Evolutionary conservation across 805 yeast species (phyloP).

Genomic region (Suhomyces tanzawaensis): DNA sequence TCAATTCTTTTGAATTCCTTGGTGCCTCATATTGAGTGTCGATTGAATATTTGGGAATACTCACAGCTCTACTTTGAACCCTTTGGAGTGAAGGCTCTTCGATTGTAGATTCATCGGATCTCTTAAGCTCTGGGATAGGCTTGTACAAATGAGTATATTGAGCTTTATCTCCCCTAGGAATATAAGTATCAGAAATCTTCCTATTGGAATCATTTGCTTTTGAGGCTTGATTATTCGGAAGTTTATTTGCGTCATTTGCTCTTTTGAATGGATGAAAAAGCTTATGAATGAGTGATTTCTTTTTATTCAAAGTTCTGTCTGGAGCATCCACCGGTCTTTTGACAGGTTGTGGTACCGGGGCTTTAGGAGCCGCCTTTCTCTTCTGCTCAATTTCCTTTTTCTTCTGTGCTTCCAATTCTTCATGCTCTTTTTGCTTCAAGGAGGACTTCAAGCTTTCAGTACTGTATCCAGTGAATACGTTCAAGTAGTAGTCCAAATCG

Average conservation of each 20-base stretch:
- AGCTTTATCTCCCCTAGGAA: conserved; percentile 25
- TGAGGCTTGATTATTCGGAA: conserved; percentile 2
- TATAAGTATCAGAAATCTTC: conserved; percentile 16
- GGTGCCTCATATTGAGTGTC: conserved; percentile 1
- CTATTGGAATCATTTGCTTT: conserved; percentile 2
- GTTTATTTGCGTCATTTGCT: background rate
- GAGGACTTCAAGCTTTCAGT: conserved; percentile 4
- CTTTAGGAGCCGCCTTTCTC: too few relatives aligned
- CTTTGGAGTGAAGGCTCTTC: background rate
- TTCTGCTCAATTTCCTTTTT: too few relatives aligned
- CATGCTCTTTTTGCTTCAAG: conserved; percentile 1
- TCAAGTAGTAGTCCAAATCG: conserved; percentile 16
- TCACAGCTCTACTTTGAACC: conserved; percentile 1
- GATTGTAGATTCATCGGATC: background rate
- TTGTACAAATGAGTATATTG: conserved; percentile 19
- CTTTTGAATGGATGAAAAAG: conserved; percentile 9
- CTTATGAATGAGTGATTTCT: conserved; percentile 9
- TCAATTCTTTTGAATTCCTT: too few relatives aligned
- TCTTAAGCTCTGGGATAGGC: conserved; percentile 23
- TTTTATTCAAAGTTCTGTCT: conserved; percentile 7
- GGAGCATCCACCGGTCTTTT: too few relatives aligned
- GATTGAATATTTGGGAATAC: conserved; percentile 3
- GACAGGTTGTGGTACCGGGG: too few relatives aligned
- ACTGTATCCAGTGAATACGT: conserved; percentile 6
- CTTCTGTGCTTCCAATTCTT: background rate